phyloP scores from a whole-genome alignment of 139 green algal species.

The Pseudopediastrum boryanum region DNA sequence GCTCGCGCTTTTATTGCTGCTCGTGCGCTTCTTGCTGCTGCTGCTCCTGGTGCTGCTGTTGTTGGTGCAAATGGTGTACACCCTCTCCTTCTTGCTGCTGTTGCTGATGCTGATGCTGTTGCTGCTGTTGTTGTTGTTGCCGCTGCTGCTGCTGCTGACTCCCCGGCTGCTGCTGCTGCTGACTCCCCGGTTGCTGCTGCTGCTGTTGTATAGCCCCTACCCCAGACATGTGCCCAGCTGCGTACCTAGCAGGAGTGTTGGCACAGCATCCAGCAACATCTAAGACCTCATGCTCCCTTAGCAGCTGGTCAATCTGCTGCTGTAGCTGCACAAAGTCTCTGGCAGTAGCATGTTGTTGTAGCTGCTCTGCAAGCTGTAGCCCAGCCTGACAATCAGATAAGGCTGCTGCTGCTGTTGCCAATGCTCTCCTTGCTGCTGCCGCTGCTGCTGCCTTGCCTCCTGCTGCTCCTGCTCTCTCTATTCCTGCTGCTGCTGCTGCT shows the following conservation, averaged over 20 bases:
- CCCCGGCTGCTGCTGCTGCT: not conserved
- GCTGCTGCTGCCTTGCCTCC: constrained; percentile 20
- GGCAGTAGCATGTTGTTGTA: not conserved
- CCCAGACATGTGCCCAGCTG: not conserved
- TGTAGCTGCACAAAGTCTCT: not conserved
- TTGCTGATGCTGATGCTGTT: not conserved
- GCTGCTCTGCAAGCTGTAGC: not conserved
- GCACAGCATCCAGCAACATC: too few relatives aligned
- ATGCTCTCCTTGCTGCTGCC: constrained; percentile 1
- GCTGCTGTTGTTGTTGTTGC: not conserved
- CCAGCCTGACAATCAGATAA: not conserved
- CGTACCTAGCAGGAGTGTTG: too few relatives aligned
- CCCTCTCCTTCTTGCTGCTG: not conserved
- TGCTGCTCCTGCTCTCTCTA: too few relatives aligned
- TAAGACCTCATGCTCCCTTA: not conserved
- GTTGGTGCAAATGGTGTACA: not conserved
- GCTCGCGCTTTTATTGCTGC: not conserved
- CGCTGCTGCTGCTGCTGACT: not conserved
- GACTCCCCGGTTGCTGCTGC: not conserved
- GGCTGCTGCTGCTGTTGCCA: not conserved
- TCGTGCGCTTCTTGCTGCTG: not conserved
- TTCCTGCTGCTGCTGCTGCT: too few relatives aligned
- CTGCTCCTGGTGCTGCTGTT: not conserved
- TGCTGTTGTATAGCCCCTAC: not conserved
- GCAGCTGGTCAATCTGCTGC: not conserved